These are phyloP conservation scores for Pseudogymnoascus sp. DNA, from an alignment of 2,329 filamentous ascomycete genomes.

Conservation along the genomic window DNA sequence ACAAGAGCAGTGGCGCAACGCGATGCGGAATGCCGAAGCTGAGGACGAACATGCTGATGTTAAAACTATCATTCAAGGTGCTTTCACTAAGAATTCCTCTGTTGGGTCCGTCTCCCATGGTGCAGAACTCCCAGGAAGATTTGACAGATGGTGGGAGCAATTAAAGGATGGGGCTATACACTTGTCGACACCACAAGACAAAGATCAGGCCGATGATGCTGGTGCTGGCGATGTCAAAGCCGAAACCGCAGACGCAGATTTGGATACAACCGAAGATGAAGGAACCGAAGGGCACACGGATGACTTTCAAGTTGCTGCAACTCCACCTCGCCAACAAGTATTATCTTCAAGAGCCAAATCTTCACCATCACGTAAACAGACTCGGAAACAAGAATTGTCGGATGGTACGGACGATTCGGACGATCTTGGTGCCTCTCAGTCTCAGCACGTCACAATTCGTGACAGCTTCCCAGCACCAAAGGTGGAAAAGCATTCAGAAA, in stretches of 20 bases:
- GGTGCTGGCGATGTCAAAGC: constrained; percentile 4
- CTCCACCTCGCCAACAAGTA: constrained; percentile 18
- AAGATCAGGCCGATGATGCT: not conserved
- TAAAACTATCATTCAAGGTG: not conserved
- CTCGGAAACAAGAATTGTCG: not conserved
- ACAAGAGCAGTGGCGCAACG: constrained; percentile 18
- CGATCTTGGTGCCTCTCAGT: constrained; percentile 20
- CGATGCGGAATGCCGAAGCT: not conserved
- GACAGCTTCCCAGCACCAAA: constrained; percentile 22
- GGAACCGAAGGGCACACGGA: constrained; percentile 17
- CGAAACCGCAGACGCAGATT: not conserved
- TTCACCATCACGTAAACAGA: not conserved
- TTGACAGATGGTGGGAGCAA: constrained; percentile 23
- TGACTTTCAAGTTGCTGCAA: constrained; percentile 26
- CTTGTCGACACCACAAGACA: constrained; percentile 9
- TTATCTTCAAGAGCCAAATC: constrained; percentile 1
- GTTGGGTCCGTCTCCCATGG: not conserved
- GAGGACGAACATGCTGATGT: not conserved
- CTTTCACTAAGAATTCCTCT: not conserved
- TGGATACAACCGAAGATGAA: constrained; percentile 7
- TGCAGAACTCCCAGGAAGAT: not conserved
- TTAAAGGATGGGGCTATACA: constrained; percentile 19
- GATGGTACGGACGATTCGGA: constrained; percentile 21
- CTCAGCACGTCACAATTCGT: constrained; percentile 21
- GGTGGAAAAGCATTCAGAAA: not conserved